Evolutionary conservation across 2,329 filamentous ascomycete genomes (phyloP).

Genomic region (Tolypocladium album): DNA sequence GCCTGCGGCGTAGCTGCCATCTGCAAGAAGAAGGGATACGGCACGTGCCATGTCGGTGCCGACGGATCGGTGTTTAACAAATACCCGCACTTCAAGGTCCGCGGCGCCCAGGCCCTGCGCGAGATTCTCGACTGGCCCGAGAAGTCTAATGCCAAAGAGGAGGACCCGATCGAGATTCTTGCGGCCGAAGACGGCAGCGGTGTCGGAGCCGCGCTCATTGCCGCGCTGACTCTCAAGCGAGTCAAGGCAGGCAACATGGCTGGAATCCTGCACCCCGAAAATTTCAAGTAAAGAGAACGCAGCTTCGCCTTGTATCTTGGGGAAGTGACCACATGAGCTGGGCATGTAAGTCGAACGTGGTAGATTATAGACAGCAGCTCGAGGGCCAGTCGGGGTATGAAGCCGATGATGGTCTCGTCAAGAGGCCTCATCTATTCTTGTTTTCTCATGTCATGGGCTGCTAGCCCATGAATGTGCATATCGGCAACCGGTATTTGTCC

Average conservation of each 20-base stretch:
- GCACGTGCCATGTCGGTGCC: constrained; percentile 84
- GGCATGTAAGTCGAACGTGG: constrained; percentile 11
- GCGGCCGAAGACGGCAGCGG: constrained; percentile 92
- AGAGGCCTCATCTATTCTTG: neutral
- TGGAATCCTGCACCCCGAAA: constrained; percentile 55
- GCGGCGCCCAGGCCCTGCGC: constrained; percentile 77
- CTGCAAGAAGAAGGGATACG: constrained; percentile 88
- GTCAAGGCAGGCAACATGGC: constrained; percentile 52
- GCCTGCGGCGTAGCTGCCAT: constrained; percentile 94
- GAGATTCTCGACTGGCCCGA: constrained; percentile 92
- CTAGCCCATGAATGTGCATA: constrained; percentile 63
- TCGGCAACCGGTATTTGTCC: constrained; percentile 63
- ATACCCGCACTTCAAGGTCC: constrained; percentile 94
- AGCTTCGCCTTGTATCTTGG: neutral
- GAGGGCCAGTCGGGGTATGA: neutral
- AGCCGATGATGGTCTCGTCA: neutral
- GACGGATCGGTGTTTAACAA: constrained; percentile 99
- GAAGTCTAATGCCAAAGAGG: constrained; percentile 56
- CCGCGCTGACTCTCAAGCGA: constrained; percentile 56
- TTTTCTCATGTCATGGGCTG: neutral
- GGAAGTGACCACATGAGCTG: constrained; percentile 2
- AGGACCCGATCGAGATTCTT: constrained; percentile 79
- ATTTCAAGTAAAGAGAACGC: constrained; percentile 30
- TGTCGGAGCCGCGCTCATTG: constrained; percentile 94
- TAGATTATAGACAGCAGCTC: constrained; percentile 9